Evolutionary conservation across 73 alveolate species (phyloP).

Genomic region (Uronychia binucleata): DNA sequence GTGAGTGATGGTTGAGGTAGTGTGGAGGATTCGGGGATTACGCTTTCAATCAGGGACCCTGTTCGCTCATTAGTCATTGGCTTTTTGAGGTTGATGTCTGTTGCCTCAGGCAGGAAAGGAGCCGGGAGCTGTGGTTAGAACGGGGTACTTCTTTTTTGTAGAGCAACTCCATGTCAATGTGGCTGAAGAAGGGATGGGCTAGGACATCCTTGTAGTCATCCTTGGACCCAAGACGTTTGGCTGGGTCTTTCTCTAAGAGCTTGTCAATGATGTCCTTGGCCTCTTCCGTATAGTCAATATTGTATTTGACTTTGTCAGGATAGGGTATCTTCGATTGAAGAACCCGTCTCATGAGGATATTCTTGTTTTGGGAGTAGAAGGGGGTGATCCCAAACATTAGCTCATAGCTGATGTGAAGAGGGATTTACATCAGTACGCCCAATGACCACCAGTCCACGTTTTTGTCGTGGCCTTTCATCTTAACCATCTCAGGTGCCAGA

Average conservation of each 20-base stretch:
- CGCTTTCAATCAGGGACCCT: too few relatives aligned
- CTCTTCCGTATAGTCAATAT: constrained; percentile 60
- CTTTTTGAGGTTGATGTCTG: too few relatives aligned
- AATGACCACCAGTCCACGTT: constrained; percentile 93
- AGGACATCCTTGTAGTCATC: constrained; percentile 62
- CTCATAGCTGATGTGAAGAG: constrained; percentile 59
- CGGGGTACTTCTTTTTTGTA: constrained; percentile 28
- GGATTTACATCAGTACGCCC: constrained; percentile 60
- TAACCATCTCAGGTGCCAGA: constrained; percentile 90
- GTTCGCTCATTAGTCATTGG: too few relatives aligned
- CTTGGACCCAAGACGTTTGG: constrained; percentile 72
- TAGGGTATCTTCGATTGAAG: constrained; percentile 26
- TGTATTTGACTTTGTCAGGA: constrained; percentile 59
- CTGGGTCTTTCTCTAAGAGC: constrained; percentile 75
- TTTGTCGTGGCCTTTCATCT: constrained; percentile 79
- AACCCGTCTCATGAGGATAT: constrained; percentile 1
- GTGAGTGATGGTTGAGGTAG: too few relatives aligned
- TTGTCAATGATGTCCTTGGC: constrained; percentile 70
- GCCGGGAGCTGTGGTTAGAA: too few relatives aligned
- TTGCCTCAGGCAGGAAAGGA: too few relatives aligned
- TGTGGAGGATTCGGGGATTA: too few relatives aligned
- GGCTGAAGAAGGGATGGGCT: constrained; percentile 62
- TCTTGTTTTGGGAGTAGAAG: constrained; percentile 57
- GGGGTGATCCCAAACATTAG: constrained; percentile 87
- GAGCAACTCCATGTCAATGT: constrained; percentile 54